Percentiles rank a stretch among this genome's conserved stretches.
Conservation (phyloP, 345 rosid species). For the Clarkia xantiana region DNA sequence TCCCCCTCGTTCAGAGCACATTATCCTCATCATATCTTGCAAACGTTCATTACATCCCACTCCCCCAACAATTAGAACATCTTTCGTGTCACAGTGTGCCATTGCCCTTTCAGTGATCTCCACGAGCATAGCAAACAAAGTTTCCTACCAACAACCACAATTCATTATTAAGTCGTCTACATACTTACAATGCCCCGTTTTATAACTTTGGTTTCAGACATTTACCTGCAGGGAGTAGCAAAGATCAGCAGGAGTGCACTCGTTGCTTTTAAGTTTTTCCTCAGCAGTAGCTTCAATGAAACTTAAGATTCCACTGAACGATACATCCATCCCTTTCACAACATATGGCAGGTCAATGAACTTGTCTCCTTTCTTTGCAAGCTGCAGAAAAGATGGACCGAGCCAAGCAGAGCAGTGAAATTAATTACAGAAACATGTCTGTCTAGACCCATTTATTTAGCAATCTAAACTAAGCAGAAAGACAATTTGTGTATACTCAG, state of each 20-base stretch:
- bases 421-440: too few relatives aligned
- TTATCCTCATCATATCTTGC: conserved; percentile 93
- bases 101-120: conserved; percentile 94
- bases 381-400: too few relatives aligned
- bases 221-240: conserved; percentile 89
- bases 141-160: conserved; percentile 40
- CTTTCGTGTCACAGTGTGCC: conserved; percentile 94
- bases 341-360: conserved; percentile 87
- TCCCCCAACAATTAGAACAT: conserved; percentile 86
- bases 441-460: too few relatives aligned
- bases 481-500: too few relatives aligned
- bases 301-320: conserved; percentile 90
- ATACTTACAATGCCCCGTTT: too few relatives aligned
- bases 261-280: conserved; percentile 71
- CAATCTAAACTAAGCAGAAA: too few relatives aligned
- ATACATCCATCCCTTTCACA: conserved; percentile 98
- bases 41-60: conserved; percentile 92
- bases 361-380: conserved; percentile 86
- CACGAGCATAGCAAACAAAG: conserved; percentile 85
- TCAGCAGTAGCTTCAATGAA: conserved; percentile 68
- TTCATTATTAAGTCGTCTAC: too few relatives aligned
- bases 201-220: conserved; percentile 1
- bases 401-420: too few relatives aligned
- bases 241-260: conserved; percentile 85
- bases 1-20: conserved; percentile 84